phyloP scores from a whole-genome alignment of 1,284 basidiomycete species.

The Heterobasidion annosum region DNA sequence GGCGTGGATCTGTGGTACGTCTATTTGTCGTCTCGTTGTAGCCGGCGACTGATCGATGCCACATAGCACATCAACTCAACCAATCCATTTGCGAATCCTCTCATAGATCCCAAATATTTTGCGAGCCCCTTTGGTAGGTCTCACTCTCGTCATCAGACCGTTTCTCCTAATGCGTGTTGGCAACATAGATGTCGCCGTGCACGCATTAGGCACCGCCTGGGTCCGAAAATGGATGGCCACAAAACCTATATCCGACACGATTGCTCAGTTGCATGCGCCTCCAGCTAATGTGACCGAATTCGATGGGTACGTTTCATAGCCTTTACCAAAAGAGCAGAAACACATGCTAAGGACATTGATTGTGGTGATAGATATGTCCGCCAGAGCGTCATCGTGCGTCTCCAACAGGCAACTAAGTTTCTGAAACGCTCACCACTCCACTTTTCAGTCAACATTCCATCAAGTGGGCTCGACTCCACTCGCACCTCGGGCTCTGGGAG shows the following conservation, averaged over 20 bases:
- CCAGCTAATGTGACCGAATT: not conserved
- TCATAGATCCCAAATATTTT: conserved; percentile 1
- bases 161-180: not conserved
- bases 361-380: not conserved
- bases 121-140: not conserved
- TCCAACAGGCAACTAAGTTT: not conserved
- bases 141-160: not conserved
- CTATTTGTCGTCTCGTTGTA: not conserved
- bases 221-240: not conserved
- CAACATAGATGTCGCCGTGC: not conserved
- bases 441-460: not conserved
- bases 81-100: not conserved
- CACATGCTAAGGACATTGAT: no score
- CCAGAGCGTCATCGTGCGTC: not conserved
- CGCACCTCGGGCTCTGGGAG: not conserved
- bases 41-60: not conserved
- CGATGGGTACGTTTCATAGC: not conserved
- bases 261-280: not conserved
- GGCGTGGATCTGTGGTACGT: not conserved
- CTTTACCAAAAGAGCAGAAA: not conserved
- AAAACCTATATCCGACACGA: not conserved
- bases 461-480: not conserved
- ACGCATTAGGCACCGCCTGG: not conserved
- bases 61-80: not conserved
- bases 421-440: not conserved